A percentile compares a stretch with the other conserved stretches of the same genome.
Conservation (phyloP, 306 rosid species). For the Gynostemma pentaphyllum region DNA sequence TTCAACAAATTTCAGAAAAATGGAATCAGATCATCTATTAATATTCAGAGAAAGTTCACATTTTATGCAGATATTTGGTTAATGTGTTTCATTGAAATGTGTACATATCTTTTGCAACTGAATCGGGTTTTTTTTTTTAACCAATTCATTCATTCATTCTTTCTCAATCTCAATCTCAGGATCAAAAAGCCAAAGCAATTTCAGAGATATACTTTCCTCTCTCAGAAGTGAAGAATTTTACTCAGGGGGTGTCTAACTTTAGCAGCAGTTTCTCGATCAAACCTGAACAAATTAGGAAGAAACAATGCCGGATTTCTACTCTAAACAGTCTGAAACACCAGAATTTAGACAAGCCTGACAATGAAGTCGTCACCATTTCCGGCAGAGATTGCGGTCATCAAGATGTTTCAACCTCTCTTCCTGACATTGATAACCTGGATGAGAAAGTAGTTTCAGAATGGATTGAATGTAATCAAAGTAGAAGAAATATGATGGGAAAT, state of each 20-base stretch:
- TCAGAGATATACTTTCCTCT: neutral
- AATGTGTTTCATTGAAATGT: neutral
- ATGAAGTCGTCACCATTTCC: conserved; percentile 8
- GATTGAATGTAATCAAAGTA: conserved; percentile 1
- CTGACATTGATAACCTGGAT: neutral
- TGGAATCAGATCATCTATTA: neutral
- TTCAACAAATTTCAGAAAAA: too few relatives aligned
- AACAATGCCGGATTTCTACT: neutral
- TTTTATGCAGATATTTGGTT: neutral
- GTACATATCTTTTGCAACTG: conserved; percentile 24
- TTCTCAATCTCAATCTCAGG: conserved; percentile 14
- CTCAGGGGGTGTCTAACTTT: too few relatives aligned
- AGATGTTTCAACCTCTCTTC: neutral
- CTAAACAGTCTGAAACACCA: conserved; percentile 14
- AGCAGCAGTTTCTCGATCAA: conserved; percentile 14
- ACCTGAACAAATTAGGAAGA: conserved; percentile 8
- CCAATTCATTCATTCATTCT: too few relatives aligned
- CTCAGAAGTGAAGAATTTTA: conserved; percentile 2
- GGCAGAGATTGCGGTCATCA: neutral
- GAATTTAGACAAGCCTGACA: conserved; percentile 3
- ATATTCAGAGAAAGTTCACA: neutral
- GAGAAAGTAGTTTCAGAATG: neutral
- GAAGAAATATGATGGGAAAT: conserved; percentile 10
- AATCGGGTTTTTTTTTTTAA: conserved; percentile 5
- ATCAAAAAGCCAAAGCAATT: conserved; percentile 12